phyloP scores from a whole-genome alignment of 2,329 filamentous ascomycete species.

The Ascochyta pisi region DNA sequence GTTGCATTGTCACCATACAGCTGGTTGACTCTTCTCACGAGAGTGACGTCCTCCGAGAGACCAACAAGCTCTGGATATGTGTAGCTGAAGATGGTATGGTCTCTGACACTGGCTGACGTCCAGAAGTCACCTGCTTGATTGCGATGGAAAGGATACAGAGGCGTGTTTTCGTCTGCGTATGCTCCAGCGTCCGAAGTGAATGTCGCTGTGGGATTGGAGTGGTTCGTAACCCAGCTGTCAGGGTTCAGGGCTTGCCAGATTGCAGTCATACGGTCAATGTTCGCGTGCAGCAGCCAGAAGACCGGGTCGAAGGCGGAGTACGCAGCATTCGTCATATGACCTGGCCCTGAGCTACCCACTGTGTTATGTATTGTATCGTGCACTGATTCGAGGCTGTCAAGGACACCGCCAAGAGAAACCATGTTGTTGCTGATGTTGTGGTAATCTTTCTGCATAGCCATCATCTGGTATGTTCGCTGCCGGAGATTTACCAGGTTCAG shows the following conservation, averaged over 20 bases:
- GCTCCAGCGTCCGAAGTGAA: constrained; percentile 66
- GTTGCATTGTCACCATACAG: constrained; percentile 62
- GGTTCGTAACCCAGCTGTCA: constrained; percentile 68
- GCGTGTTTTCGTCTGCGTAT: constrained; percentile 62
- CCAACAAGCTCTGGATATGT: constrained; percentile 70
- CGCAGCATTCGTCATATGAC: constrained; percentile 65
- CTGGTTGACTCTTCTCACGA: constrained; percentile 64
- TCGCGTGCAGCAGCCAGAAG: constrained; percentile 78
- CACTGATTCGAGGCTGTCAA: constrained; percentile 35
- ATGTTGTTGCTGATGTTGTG: constrained; percentile 70
- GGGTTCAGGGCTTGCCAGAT: constrained; percentile 81
- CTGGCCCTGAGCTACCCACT: constrained; percentile 34
- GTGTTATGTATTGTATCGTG: constrained; percentile 41
- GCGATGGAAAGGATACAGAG: constrained; percentile 72
- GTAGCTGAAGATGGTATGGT: constrained; percentile 71
- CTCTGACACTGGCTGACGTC: constrained; percentile 68
- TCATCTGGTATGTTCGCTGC: constrained; percentile 66
- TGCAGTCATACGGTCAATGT: constrained; percentile 76
- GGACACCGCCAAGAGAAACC: constrained; percentile 8
- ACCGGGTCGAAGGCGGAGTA: constrained; percentile 81
- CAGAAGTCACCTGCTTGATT: constrained; percentile 67
- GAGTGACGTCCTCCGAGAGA: constrained; percentile 38
- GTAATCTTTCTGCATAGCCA: constrained; percentile 55
- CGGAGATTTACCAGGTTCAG: constrained; percentile 67
- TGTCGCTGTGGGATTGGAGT: constrained; percentile 60